Percentiles rank a stretch among this genome's conserved stretches.
Conservation (phyloP, 805 yeast genomes). For the Candida tallmaniae region DNA sequence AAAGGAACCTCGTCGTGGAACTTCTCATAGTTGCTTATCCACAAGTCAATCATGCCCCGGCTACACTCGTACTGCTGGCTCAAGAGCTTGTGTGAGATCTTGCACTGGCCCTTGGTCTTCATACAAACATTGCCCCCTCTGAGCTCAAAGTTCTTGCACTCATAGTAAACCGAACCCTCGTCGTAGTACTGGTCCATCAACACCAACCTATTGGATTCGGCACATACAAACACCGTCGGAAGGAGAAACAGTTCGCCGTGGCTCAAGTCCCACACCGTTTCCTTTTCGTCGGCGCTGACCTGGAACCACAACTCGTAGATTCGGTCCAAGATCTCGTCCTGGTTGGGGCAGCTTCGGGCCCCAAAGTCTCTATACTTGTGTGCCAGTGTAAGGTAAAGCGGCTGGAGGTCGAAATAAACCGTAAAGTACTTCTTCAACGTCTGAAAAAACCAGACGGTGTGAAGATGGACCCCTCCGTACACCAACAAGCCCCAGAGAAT, state of each 20-base stretch:
- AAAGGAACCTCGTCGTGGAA: slow-evolving; percentile 12
- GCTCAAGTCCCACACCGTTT: slow-evolving; percentile 13
- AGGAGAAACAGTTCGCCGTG: slow-evolving; percentile 14
- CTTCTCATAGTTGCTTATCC: slow-evolving; percentile 13
- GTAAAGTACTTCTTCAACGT: slow-evolving; percentile 26
- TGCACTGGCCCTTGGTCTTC: slow-evolving; percentile 3
- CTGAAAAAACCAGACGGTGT: slow-evolving; percentile 40
- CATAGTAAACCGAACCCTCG: slow-evolving; percentile 9
- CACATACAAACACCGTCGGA: slow-evolving; percentile 17
- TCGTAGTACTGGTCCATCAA: slow-evolving; percentile 18
- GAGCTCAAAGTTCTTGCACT: slow-evolving; percentile 12
- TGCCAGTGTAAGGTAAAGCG: slow-evolving; percentile 19
- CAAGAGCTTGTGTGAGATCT: slow-evolving; percentile 2
- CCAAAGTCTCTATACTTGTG: slow-evolving; percentile 16
- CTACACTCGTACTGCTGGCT: slow-evolving; percentile 16
- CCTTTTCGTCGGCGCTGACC: slow-evolving; percentile 8
- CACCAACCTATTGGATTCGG: slow-evolving; percentile 12
- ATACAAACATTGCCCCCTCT: slow-evolving; percentile 1
- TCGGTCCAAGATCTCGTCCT: slow-evolving; percentile 3
- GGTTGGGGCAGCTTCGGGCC: slow-evolving; percentile 1
- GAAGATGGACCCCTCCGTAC: slow-evolving; percentile 42
- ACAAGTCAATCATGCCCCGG: slow-evolving; percentile 16
- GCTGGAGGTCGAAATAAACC: slow-evolving; percentile 18
- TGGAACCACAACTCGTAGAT: slow-evolving; percentile 4
- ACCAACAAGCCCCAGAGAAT: slow-evolving; percentile 40